Percentiles rank a stretch among this genome's conserved stretches.
Evolutionary conservation across 352 stramenopile genomes (phyloP).

Genomic region (Proteromonas lacertae): DNA sequence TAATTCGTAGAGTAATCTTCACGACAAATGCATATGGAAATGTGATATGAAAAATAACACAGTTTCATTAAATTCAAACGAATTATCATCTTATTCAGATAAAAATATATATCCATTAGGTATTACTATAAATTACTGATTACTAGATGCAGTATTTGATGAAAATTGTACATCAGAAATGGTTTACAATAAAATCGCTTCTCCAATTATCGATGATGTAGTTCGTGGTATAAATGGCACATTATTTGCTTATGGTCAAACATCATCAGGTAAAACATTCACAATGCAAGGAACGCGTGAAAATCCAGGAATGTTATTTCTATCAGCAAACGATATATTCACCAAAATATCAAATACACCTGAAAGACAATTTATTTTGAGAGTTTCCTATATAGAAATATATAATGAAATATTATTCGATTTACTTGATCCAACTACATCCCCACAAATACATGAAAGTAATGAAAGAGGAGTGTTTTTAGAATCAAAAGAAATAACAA

Average conservation of each 20-base stretch:
- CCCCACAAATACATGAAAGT: too few species aligned
- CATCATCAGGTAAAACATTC: too few species aligned
- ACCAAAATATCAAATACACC: constrained; percentile 22
- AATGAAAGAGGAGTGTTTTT: too few species aligned
- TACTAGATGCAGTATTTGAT: constrained; percentile 23
- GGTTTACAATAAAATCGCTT: constrained; percentile 50
- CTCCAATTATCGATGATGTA: constrained; percentile 49
- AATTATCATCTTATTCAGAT: constrained; percentile 17
- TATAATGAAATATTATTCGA: too few species aligned
- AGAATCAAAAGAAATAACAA: constrained; percentile 48
- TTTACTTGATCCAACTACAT: too few species aligned
- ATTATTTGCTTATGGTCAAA: too few species aligned
- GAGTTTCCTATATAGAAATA: too few species aligned
- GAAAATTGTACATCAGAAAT: constrained; percentile 18
- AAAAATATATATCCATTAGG: constrained; percentile 14
- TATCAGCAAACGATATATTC: constrained; percentile 74
- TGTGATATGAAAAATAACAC: too few species aligned
- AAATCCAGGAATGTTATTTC: constrained; percentile 31
- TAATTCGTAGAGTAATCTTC: too few species aligned
- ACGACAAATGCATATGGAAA: too few species aligned
- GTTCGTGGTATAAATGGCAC: constrained; percentile 61
- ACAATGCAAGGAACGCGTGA: constrained; percentile 25
- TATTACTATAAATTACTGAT: constrained; percentile 30
- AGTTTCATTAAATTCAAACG: too few species aligned
- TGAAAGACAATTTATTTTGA: constrained; percentile 62